These are phyloP conservation scores for Posidonia australis DNA, from an alignment of 106 monocot genomes.

Conservation along the genomic window DNA sequence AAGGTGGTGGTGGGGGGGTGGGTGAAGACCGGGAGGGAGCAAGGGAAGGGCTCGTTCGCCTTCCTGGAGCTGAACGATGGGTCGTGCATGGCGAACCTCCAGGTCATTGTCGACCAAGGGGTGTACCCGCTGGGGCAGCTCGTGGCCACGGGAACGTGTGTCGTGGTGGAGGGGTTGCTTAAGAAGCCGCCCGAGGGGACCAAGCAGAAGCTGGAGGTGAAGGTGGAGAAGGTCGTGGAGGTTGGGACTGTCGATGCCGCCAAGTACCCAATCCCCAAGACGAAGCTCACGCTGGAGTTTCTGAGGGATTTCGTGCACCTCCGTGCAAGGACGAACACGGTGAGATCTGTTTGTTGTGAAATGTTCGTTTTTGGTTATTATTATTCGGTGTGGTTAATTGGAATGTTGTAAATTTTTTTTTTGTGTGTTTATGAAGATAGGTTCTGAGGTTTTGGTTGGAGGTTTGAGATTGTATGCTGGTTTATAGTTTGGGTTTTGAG, in stretches of 20 bases:
- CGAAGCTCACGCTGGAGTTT: constrained; percentile 73
- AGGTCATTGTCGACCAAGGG: constrained; percentile 70
- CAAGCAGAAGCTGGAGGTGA: constrained; percentile 70
- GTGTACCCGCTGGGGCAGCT: constrained; percentile 53
- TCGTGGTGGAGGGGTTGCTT: constrained; percentile 73
- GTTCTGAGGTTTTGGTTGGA: not conserved
- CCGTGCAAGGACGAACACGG: constrained; percentile 84
- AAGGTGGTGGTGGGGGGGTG: constrained; percentile 76
- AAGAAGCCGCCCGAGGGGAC: constrained; percentile 84
- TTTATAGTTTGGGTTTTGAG: not conserved
- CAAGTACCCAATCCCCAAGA: constrained; percentile 81
- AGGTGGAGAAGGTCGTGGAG: constrained; percentile 52
- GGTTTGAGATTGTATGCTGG: not conserved
- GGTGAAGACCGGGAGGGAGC: constrained; percentile 94
- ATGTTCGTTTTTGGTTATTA: not conserved
- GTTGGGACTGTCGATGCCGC: constrained; percentile 52
- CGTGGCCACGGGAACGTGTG: constrained; percentile 66
- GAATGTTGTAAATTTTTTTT: not conserved
- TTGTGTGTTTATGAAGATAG: not conserved
- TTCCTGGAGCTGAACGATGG: constrained; percentile 97
- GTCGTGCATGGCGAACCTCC: constrained; percentile 67
- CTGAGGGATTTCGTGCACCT: constrained; percentile 68
- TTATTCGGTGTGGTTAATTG: not conserved
- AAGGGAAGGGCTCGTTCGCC: constrained; percentile 88
- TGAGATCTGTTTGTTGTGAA: not conserved